phyloP scores from a whole-genome alignment of 768 basidiomycete species.

The Lentinus tigrinus region DNA sequence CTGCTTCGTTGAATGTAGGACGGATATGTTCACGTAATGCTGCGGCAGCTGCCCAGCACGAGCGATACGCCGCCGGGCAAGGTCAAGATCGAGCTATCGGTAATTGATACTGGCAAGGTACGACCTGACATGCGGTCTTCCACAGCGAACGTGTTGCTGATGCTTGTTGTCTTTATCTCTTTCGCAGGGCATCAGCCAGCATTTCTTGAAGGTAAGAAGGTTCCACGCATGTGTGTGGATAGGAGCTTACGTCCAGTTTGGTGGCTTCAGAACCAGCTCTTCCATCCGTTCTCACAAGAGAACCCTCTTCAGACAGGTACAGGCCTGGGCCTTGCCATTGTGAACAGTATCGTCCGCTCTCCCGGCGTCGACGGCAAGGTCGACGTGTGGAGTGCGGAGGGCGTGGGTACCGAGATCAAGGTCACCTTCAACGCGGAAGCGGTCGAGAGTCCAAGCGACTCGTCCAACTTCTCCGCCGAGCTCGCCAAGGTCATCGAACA shows the following conservation, averaged over 20 bases:
- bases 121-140: conserved; percentile 1
- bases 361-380: conserved; percentile 87
- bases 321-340: conserved; percentile 91
- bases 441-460: conserved; percentile 37
- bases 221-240: neutral
- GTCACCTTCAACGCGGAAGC: conserved; percentile 77
- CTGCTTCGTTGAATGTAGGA: conserved; percentile 42
- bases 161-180: neutral
- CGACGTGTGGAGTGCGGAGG: conserved; percentile 92
- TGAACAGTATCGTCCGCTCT: conserved; percentile 87
- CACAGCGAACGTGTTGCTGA: neutral
- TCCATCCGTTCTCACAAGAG: conserved; percentile 97
- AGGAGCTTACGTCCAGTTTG: neutral
- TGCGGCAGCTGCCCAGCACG: conserved; percentile 67
- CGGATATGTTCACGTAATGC: conserved; percentile 83
- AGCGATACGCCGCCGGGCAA: conserved; percentile 54
- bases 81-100: conserved; percentile 78
- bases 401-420: conserved; percentile 87
- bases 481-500: conserved; percentile 26
- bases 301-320: conserved; percentile 92
- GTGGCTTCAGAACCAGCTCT: conserved; percentile 73
- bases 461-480: conserved; percentile 20
- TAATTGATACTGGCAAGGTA: conserved; percentile 89
- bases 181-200: conserved; percentile 81
- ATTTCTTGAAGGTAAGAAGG: conserved; percentile 74